phyloP scores from a whole-genome alignment of 768 basidiomycete genomes.

The Russula earlei region DNA sequence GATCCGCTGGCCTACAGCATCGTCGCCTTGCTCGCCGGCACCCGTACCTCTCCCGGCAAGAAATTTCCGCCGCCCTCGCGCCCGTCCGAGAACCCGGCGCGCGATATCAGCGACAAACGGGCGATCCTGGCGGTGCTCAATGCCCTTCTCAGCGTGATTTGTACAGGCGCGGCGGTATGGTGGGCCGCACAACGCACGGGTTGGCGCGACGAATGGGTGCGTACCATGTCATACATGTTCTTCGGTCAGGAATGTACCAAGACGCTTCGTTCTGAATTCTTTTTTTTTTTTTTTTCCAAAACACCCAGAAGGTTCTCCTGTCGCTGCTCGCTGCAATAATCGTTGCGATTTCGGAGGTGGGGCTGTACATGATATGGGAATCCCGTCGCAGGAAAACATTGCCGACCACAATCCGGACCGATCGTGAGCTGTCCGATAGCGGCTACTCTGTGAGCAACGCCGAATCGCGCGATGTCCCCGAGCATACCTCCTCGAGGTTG shows the following conservation, averaged over 20 bases:
- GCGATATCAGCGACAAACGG: conserved; percentile 44
- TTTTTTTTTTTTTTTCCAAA: not conserved
- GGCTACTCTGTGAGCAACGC: not conserved
- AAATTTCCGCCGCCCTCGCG: conserved; percentile 47
- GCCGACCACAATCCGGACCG: not conserved
- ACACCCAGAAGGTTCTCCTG: conserved; percentile 41
- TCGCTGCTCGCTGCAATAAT: conserved; percentile 49
- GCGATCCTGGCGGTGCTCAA: conserved; percentile 65
- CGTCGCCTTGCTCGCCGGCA: conserved; percentile 68
- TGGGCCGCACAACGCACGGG: conserved; percentile 57
- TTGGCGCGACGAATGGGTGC: conserved; percentile 70
- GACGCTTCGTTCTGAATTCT: conserved; percentile 7
- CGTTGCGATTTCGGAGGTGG: conserved; percentile 62
- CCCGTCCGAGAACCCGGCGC: conserved; percentile 40
- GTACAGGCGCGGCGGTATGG: conserved; percentile 61
- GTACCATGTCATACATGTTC: conserved; percentile 23
- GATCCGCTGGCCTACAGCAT: conserved; percentile 52
- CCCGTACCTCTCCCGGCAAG: conserved; percentile 68
- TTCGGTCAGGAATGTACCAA: no score
- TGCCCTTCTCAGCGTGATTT: conserved; percentile 56
- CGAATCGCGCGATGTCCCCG: not conserved
- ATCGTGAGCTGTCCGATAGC: not conserved
- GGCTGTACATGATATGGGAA: conserved; percentile 67
- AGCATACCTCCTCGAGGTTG: not conserved
- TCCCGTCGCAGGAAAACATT: conserved; percentile 27